Conservation (phyloP, 116 monocot genomes). For the Dioscorea cayenensis region DNA sequence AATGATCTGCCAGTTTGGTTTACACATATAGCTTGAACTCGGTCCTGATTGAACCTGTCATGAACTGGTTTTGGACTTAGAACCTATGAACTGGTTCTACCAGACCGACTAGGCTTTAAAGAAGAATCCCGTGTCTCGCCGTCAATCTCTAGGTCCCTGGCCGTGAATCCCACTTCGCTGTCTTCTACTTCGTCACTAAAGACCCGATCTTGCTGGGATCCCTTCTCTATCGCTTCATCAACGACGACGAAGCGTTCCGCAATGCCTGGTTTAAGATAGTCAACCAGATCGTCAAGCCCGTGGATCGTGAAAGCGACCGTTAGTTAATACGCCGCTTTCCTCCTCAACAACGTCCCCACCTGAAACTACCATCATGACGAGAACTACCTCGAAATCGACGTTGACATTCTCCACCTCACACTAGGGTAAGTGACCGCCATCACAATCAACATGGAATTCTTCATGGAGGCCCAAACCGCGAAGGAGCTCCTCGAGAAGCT, state of each 20-base stretch:
- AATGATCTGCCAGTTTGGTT: too few species aligned
- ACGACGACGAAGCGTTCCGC: conserved; percentile 77
- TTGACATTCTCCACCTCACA: conserved; percentile 75
- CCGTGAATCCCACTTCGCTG: conserved; percentile 72
- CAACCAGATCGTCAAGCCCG: conserved; percentile 80
- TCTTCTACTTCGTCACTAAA: conserved; percentile 88
- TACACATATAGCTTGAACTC: too few species aligned
- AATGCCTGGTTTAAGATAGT: conserved; percentile 86
- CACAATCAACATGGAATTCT: conserved; percentile 90
- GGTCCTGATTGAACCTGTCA: too few species aligned
- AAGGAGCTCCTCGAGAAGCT: conserved; percentile 81
- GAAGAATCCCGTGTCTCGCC: conserved; percentile 58
- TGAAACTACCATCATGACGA: conserved; percentile 66
- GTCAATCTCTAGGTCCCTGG: conserved; percentile 86
- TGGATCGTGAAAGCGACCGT: conserved; percentile 88
- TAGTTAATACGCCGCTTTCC: conserved; percentile 76
- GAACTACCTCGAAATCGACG: conserved; percentile 90
- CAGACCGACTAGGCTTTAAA: too few species aligned
- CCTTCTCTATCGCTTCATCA: conserved; percentile 67
- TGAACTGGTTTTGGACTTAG: too few species aligned
- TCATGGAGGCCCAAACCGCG: conserved; percentile 78
- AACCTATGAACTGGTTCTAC: too few species aligned
- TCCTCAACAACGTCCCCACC: conserved; percentile 70
- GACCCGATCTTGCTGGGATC: conserved; percentile 54
- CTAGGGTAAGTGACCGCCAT: conserved; percentile 73